Percentiles rank a stretch among this genome's conserved stretches.
phyloP scores from a whole-genome alignment of 2,329 filamentous ascomycete genomes.

The Xylariales sp. region DNA sequence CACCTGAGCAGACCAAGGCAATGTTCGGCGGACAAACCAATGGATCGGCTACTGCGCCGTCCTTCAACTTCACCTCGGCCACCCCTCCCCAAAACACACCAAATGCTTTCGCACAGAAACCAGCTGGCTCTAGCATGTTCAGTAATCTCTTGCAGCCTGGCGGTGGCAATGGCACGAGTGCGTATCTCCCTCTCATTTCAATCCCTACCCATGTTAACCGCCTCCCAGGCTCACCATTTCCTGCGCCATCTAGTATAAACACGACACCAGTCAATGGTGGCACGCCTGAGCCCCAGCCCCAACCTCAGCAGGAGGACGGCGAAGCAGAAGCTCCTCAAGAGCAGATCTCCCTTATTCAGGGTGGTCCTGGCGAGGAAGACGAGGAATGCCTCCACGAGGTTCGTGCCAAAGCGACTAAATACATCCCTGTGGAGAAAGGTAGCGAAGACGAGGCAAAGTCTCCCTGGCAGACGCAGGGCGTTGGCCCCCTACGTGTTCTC shows the following conservation, averaged over 20 bases:
- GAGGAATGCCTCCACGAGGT: constrained; percentile 68
- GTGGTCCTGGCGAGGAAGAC: constrained; percentile 65
- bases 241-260: constrained; percentile 55
- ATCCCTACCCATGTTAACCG: no score
- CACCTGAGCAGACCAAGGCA: constrained; percentile 14
- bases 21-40: constrained; percentile 23
- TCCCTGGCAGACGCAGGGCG: constrained; percentile 64
- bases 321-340: constrained; percentile 53
- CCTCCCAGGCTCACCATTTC: constrained; percentile 34
- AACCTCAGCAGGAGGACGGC: constrained; percentile 30
- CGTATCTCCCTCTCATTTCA: no score
- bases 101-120: constrained; percentile 23
- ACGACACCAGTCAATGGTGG: constrained; percentile 54
- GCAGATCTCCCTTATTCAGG: constrained; percentile 65
- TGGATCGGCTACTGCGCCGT: constrained; percentile 20
- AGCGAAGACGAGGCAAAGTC: constrained; percentile 45
- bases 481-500: constrained; percentile 67
- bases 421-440: constrained; percentile 41
- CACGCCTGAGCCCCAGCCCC: constrained; percentile 53
- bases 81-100: constrained; percentile 22
- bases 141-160: constrained; percentile 25
- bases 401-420: constrained; percentile 65
- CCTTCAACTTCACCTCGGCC: constrained; percentile 34
- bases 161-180: no score
- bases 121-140: constrained; percentile 21